Conservation (phyloP, 2,329 filamentous ascomycete genomes). For the Talaromyces sp. region DNA sequence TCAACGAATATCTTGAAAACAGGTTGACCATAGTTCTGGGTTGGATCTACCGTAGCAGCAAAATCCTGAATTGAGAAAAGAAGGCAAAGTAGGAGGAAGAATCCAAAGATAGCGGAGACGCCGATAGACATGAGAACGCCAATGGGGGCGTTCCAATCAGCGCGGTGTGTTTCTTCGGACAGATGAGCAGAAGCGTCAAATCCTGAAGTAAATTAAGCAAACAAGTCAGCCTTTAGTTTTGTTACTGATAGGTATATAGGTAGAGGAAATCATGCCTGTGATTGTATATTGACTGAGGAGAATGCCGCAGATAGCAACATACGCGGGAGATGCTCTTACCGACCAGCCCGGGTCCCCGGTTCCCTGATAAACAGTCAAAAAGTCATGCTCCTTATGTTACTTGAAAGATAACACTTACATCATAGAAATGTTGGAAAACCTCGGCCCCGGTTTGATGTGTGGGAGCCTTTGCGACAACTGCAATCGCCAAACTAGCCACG, state of each 20-base stretch:
- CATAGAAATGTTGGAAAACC: constrained; percentile 16
- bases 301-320: constrained; percentile 16
- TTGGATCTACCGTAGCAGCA: constrained; percentile 3
- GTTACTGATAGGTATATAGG: not conserved
- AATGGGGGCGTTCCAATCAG: constrained; percentile 10
- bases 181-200: constrained; percentile 16
- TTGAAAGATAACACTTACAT: not conserved
- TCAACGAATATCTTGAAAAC: constrained; percentile 16
- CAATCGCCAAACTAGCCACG: constrained; percentile 14
- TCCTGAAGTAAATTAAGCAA: not conserved
- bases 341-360: constrained; percentile 14
- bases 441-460: constrained; percentile 9
- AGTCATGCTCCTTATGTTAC: not conserved
- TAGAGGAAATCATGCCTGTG: constrained; percentile 6
- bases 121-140: constrained; percentile 15
- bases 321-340: constrained; percentile 9
- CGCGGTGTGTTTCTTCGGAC: constrained; percentile 15
- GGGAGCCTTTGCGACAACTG: constrained; percentile 13
- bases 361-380: constrained; percentile 3
- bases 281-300: constrained; percentile 18
- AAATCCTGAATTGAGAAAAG: constrained; percentile 17
- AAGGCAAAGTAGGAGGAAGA: constrained; percentile 13
- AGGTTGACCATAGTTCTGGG: constrained; percentile 10
- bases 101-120: constrained; percentile 14
- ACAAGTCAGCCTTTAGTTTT: not conserved